phyloP scores from a whole-genome alignment of 108 stramenopile genomes.

The Nitzschia sp. region DNA sequence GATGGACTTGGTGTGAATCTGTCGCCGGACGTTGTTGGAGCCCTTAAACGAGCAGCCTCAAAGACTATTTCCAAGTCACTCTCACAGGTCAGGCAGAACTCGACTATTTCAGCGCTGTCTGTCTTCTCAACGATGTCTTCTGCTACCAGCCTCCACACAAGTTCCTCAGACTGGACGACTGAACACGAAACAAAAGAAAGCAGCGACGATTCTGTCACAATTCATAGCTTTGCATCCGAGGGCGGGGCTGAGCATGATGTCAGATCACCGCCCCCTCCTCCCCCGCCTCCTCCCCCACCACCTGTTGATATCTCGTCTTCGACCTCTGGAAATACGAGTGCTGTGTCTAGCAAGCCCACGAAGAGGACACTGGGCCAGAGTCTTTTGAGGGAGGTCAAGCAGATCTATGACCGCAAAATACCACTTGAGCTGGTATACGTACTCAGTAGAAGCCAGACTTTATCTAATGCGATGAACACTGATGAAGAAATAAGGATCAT shows the following conservation, averaged over 20 bases:
- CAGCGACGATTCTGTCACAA: background rate
- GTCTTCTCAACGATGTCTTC: conserved; percentile 1
- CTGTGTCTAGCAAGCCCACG: background rate
- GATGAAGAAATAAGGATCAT: conserved; percentile 26
- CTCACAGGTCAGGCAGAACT: conserved; percentile 6
- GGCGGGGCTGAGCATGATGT: background rate
- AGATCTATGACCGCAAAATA: background rate
- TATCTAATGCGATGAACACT: conserved; percentile 23
- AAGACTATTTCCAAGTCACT: background rate
- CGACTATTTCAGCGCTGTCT: conserved; percentile 5
- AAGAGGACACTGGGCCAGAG: conserved; percentile 9
- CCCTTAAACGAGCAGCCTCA: conserved; percentile 7
- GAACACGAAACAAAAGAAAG: conserved; percentile 1
- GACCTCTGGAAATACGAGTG: background rate
- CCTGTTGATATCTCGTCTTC: background rate
- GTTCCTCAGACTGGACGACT: background rate
- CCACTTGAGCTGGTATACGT: conserved; percentile 12
- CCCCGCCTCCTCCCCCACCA: conserved; percentile 6
- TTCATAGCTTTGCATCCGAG: background rate
- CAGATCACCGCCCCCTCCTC: conserved; percentile 8
- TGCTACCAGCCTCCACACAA: background rate
- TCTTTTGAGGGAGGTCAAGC: conserved; percentile 8
- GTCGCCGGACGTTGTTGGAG: conserved; percentile 3
- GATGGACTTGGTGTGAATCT: background rate
- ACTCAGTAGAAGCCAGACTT: background rate